Percentiles rank a stretch among this genome's conserved stretches.
Conservation (phyloP, 2,329 filamentous ascomycete species). For the Penicillium crustosum region DNA sequence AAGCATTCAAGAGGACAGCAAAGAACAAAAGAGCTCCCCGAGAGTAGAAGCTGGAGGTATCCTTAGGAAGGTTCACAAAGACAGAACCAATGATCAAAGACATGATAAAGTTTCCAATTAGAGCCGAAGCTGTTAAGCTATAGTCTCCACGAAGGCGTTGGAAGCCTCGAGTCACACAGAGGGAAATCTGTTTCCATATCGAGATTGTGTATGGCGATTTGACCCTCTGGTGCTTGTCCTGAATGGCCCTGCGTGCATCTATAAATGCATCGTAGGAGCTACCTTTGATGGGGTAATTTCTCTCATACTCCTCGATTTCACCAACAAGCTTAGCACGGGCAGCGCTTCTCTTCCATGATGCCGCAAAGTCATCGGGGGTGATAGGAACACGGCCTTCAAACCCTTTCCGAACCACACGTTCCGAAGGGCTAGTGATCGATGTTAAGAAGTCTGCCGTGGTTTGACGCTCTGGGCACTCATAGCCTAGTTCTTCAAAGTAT, state of each 20-base stretch:
- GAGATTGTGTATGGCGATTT: conserved; percentile 41
- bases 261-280: conserved; percentile 32
- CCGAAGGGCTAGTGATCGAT: conserved; percentile 61
- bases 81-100: conserved; percentile 73
- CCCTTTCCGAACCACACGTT: conserved; percentile 56
- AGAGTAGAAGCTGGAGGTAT: conserved; percentile 69
- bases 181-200: not conserved
- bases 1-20: conserved; percentile 78
- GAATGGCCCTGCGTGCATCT: conserved; percentile 34
- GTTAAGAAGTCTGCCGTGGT: conserved; percentile 69
- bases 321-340: conserved; percentile 39
- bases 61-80: conserved; percentile 71
- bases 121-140: conserved; percentile 64
- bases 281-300: conserved; percentile 38
- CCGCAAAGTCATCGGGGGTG: conserved; percentile 66
- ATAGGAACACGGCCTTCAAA: conserved; percentile 63
- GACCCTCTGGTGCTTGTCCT: conserved; percentile 35
- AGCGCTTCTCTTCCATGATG: conserved; percentile 52
- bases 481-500: conserved; percentile 65
- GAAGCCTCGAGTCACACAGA: not conserved
- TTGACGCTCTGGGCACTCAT: conserved; percentile 55
- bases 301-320: conserved; percentile 43
- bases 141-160: conserved; percentile 22
- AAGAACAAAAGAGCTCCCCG: conserved; percentile 80
- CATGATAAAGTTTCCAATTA: conserved; percentile 67